Base-by-base conservation (phyloP, 495 filamentous ascomycete genomes). In the Penicillium samsonianum region DNA sequence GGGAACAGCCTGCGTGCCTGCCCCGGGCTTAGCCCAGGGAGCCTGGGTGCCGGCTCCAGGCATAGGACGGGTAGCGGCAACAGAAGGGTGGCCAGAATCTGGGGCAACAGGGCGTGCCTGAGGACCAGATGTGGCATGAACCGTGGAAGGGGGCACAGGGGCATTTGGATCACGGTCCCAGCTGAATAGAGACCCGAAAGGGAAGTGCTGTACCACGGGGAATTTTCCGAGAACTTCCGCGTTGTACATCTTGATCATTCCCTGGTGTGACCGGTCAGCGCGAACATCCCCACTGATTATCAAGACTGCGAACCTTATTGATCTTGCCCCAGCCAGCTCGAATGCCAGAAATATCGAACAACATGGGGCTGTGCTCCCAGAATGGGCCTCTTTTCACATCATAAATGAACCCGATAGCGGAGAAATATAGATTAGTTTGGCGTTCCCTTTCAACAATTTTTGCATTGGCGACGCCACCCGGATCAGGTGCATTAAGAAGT, bases 361-460 rank as follows among this genome's bases (percentile, higher is more conserved):
- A 79, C 67, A 96, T 92, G 2, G 91, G 95, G 56, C 90, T 95
- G 66, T 99, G 94, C 64, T 98, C 94, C 95, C 94, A 98, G 72
- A 99, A 99, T 1, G 95, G 94, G 0, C 94, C 94, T 52, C 78
- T 91, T 70, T 99, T 99, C 50, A 99, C 94, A 74, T 98, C 95
- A 69, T 96, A 88, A 66, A 99, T 97, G 75, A 99, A 99, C 9
- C 90, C 92, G 59, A 99, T 82, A n/a, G 94, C 95, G n/a, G 87
- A 87, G 78, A 97, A 99, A 71, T 99, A 99, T 78, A 99, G 83
- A 70, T 97, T 96, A 14, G 64, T 76, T 50, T 79, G 77, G 51
- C 90, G 78, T 68, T 92, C 84, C 41, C 80, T 74, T 42, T 89
- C 80, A 28, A 96, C 92, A 16, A 84, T 69, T 23, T 72, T 73